A percentile compares a stretch with the other conserved stretches of the same genome.
Conservation (phyloP, 148 eudicot species). For the Dianthus caryophyllus region DNA sequence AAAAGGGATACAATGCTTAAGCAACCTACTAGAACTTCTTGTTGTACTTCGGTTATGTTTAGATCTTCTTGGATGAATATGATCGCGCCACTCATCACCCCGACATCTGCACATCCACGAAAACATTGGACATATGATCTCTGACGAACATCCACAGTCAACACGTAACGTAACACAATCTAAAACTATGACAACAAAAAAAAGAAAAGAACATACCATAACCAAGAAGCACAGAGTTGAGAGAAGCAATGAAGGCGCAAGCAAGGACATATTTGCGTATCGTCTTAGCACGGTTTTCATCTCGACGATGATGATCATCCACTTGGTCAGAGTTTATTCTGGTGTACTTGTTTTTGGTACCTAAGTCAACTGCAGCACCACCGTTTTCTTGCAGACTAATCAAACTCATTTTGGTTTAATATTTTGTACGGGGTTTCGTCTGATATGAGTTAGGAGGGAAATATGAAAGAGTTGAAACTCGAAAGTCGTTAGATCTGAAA, state of each 20-base stretch:
- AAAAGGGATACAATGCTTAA: slow-evolving; percentile 37
- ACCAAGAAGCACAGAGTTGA: slow-evolving; percentile 86
- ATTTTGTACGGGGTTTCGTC: too few relatives aligned
- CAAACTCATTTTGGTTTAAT: slow-evolving; percentile 30
- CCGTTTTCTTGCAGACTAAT: slow-evolving; percentile 17
- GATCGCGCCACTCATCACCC: slow-evolving; percentile 50
- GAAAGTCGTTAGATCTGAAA: too few relatives aligned
- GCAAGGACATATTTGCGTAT: slow-evolving; percentile 74
- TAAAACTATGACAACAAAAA: too few relatives aligned
- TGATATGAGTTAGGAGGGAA: too few relatives aligned
- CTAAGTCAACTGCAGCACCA: slow-evolving; percentile 23
- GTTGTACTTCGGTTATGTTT: slow-evolving; percentile 34
- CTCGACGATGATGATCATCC: slow-evolving; percentile 31
- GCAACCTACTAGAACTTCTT: slow-evolving; percentile 38
- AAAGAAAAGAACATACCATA: slow-evolving; percentile 42
- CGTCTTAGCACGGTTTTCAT: slow-evolving; percentile 31
- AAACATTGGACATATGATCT: not conserved
- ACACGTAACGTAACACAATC: not conserved
- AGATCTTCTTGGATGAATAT: slow-evolving; percentile 40
- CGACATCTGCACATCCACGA: slow-evolving; percentile 34
- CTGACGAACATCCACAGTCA: slow-evolving; percentile 10
- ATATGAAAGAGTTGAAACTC: too few relatives aligned
- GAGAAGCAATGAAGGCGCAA: slow-evolving; percentile 91
- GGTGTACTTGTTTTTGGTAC: slow-evolving; percentile 52
- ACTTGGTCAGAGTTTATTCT: slow-evolving; percentile 39